phyloP scores from a whole-genome alignment of 1,139 yeast species.

The Yamadazyma kanchanaburiensis region DNA sequence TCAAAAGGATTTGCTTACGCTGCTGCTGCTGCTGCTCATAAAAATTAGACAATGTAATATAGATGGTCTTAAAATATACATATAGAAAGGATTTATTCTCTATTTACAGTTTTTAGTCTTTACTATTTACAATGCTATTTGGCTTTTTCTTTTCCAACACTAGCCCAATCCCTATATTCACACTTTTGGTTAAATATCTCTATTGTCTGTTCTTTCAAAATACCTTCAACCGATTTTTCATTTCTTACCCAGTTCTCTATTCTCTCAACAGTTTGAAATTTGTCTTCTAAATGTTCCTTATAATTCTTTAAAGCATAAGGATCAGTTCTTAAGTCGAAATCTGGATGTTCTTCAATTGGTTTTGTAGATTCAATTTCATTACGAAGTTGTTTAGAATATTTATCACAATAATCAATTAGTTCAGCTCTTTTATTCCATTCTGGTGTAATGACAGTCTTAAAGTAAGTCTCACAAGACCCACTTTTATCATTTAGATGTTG shows the following conservation, averaged over 20 bases:
- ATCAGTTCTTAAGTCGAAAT: conserved; percentile 33
- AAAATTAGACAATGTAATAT: conserved; percentile 9
- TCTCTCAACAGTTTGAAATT: conserved; percentile 22
- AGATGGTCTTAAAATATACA: neutral
- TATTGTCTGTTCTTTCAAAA: conserved; percentile 32
- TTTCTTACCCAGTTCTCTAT: conserved; percentile 38
- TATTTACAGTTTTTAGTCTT: neutral
- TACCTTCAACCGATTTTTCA: conserved; percentile 32
- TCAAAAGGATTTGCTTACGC: conserved; percentile 40
- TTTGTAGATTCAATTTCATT: conserved; percentile 9
- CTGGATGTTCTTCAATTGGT: conserved; percentile 4
- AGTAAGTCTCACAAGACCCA: conserved; percentile 26
- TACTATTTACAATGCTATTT: neutral
- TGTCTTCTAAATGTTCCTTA: conserved; percentile 19
- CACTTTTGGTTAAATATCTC: conserved; percentile 36
- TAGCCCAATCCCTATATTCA: conserved; percentile 33
- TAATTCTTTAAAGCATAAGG: conserved; percentile 37
- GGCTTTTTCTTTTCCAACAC: no score
- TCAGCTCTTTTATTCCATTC: conserved; percentile 35
- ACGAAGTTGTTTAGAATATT: conserved; percentile 23
- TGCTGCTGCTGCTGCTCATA: conserved; percentile 47
- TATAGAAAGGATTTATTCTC: neutral
- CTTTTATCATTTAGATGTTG: conserved; percentile 35
- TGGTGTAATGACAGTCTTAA: conserved; percentile 25
- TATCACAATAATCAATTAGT: conserved; percentile 29